Conservation (phyloP, 164 flowering plant species). For the Cinnamomum micranthum region DNA sequence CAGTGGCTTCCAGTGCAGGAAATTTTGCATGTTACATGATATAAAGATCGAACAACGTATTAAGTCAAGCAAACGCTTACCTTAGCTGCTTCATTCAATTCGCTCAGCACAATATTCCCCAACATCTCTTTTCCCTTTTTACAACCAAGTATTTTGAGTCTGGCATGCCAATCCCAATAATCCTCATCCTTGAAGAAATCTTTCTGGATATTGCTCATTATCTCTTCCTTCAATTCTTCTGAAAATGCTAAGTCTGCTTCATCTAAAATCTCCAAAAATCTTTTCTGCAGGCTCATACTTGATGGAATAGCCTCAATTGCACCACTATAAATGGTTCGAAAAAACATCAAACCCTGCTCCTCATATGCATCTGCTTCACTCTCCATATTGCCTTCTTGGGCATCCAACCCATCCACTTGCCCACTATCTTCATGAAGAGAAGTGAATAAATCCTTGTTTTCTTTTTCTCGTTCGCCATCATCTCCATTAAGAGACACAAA, state of each 20-base stretch:
- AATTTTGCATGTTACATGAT: too few relatives aligned
- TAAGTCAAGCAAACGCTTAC: constrained; percentile 25
- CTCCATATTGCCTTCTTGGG: constrained; percentile 27
- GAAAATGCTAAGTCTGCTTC: constrained; percentile 49
- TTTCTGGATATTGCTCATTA: constrained; percentile 59
- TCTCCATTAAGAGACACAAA: constrained; percentile 59
- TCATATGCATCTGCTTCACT: constrained; percentile 46
- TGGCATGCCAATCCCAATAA: constrained; percentile 96
- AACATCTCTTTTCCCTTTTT: constrained; percentile 16
- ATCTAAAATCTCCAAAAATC: constrained; percentile 65
- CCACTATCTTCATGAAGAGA: not conserved
- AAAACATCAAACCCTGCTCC: constrained; percentile 50
- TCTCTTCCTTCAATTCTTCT: constrained; percentile 54
- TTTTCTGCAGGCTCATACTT: constrained; percentile 55
- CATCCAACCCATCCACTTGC: constrained; percentile 23
- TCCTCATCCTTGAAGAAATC: constrained; percentile 65
- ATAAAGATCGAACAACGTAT: not conserved
- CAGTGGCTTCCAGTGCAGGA: too few relatives aligned
- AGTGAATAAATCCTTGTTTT: not conserved
- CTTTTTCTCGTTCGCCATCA: constrained; percentile 1
- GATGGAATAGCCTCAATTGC: constrained; percentile 71
- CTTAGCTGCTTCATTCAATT: constrained; percentile 49
- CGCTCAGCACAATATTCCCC: constrained; percentile 17
- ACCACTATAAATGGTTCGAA: constrained; percentile 50
- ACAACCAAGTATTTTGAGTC: constrained; percentile 28